phyloP scores from a whole-genome alignment of 1,139 yeast species.

The Suhomyces terraborum region DNA sequence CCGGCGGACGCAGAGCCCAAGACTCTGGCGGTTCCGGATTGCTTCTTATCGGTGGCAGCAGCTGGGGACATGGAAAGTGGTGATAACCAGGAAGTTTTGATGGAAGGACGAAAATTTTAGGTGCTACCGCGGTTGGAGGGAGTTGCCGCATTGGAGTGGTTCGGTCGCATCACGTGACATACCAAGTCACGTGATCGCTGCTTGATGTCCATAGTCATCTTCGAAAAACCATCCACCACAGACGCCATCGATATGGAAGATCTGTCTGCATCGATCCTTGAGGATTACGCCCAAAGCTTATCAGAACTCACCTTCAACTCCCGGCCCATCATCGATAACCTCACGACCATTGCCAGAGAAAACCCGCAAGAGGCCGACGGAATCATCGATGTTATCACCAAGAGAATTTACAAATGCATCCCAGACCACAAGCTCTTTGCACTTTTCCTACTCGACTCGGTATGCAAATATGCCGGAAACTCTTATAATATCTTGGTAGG shows the following conservation, averaged over 20 bases:
- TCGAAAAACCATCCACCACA: not conserved
- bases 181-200: not conserved
- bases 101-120: conserved; percentile 14
- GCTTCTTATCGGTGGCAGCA: conserved; percentile 68
- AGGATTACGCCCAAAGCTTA: conserved; percentile 67
- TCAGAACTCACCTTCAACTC: conserved; percentile 85
- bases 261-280: conserved; percentile 21
- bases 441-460: conserved; percentile 85
- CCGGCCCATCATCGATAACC: conserved; percentile 80
- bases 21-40: conserved; percentile 87
- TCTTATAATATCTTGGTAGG: conserved; percentile 83
- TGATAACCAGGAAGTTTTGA: conserved; percentile 6
- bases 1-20: conserved; percentile 98
- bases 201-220: not conserved
- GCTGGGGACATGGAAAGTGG: conserved; percentile 49
- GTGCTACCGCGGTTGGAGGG: conserved; percentile 18
- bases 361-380: conserved; percentile 75
- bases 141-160: conserved; percentile 10
- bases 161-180: not conserved
- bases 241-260: conserved; percentile 9
- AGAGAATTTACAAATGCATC: conserved; percentile 53
- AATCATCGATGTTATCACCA: conserved; percentile 71
- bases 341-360: conserved; percentile 88
- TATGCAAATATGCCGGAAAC: conserved; percentile 85
- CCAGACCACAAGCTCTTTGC: conserved; percentile 86